Percentiles rank a stretch among this genome's conserved stretches.
Conservation (phyloP, 441 rosid genomes). For the Gossypium gossypioides region DNA sequence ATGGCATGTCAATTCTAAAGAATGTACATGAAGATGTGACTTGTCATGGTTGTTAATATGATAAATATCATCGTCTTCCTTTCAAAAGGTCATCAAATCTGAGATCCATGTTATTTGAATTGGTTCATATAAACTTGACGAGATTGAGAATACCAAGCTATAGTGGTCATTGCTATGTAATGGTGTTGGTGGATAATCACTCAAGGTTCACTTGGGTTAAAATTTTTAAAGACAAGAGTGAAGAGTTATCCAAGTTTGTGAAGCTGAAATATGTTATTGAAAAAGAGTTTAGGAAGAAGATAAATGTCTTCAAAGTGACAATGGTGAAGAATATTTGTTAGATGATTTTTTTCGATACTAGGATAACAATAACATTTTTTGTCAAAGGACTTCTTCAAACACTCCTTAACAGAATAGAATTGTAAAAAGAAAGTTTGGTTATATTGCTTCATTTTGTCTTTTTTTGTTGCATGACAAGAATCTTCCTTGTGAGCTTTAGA, state of each 20-base stretch:
- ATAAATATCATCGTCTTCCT: neutral
- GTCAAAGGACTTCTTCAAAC: neutral
- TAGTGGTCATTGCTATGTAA: neutral
- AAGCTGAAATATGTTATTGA: neutral
- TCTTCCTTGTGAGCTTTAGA: constrained; percentile 11
- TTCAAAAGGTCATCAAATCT: neutral
- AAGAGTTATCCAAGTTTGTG: neutral
- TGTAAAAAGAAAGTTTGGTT: neutral
- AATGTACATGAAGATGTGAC: too few species aligned
- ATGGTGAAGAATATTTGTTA: neutral
- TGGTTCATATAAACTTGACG: constrained; percentile 3
- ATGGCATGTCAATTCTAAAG: too few species aligned
- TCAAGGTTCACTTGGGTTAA: neutral
- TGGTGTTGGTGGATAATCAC: constrained; percentile 3
- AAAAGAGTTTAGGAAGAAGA: neutral
- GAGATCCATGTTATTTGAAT: neutral
- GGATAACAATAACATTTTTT: neutral
- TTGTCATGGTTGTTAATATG: too few species aligned
- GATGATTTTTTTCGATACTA: neutral
- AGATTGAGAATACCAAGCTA: constrained; percentile 6
- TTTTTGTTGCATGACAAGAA: neutral
- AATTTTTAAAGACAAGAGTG: neutral
- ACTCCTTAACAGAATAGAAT: neutral
- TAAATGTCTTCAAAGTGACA: neutral
- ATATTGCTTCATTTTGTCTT: neutral